phyloP scores from a whole-genome alignment of 2,329 filamentous ascomycete species.

The Gaeumannomyces sp. region DNA sequence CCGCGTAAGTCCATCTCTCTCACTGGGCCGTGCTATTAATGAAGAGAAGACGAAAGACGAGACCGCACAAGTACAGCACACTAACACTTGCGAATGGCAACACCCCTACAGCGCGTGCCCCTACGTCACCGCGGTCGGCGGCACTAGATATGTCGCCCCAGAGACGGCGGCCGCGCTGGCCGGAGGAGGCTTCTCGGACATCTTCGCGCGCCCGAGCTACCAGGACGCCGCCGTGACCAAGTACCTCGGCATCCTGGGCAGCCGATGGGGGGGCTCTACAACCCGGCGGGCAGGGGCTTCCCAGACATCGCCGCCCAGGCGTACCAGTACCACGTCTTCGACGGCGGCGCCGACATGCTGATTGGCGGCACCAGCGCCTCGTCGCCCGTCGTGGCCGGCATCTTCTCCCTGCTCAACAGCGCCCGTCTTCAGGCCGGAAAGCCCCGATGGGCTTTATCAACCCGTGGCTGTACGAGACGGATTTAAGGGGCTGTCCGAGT shows the following conservation, averaged over 20 bases:
- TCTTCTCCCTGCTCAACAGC: slow-evolving; percentile 50
- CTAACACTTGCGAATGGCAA: neutral
- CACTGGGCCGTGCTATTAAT: neutral
- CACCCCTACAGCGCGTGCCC: slow-evolving; percentile 43
- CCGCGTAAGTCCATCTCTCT: slow-evolving; percentile 34
- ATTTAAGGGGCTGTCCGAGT: slow-evolving; percentile 11
- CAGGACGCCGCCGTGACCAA: slow-evolving; percentile 35
- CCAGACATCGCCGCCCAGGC: slow-evolving; percentile 50
- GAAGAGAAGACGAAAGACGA: too few species aligned
- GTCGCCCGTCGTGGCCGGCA: slow-evolving; percentile 45
- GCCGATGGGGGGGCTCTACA: slow-evolving; percentile 37
- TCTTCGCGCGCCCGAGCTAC: slow-evolving; percentile 39
- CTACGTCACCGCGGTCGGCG: slow-evolving; percentile 61
- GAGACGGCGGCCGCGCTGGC: slow-evolving; percentile 37
- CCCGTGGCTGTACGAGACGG: slow-evolving; percentile 34
- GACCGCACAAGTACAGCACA: too few species aligned
- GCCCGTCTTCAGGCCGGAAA: slow-evolving; percentile 42
- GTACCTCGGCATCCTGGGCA: slow-evolving; percentile 25
- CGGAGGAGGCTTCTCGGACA: slow-evolving; percentile 45
- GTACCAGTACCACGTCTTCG: slow-evolving; percentile 43
- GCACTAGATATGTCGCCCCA: slow-evolving; percentile 35
- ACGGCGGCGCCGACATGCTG: slow-evolving; percentile 20
- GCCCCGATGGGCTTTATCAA: slow-evolving; percentile 48
- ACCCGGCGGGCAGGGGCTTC: slow-evolving; percentile 38
- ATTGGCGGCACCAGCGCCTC: slow-evolving; percentile 44